phyloP scores from a whole-genome alignment of 1,139 yeast species.

The Zygoascus hellenicus region DNA sequence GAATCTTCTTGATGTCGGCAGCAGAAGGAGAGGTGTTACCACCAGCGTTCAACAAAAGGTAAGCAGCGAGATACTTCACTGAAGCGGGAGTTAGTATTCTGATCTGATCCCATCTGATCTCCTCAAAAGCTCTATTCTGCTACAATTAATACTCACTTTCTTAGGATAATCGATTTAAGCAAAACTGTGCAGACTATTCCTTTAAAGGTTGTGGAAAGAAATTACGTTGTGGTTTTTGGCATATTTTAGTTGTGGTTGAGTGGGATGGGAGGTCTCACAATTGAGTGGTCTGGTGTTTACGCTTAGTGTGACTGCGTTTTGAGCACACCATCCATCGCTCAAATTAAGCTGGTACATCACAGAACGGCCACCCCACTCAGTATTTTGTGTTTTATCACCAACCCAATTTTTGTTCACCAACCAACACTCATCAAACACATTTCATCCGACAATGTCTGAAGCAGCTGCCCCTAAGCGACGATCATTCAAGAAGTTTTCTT shows the following conservation, averaged over 20 bases:
- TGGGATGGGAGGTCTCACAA: neutral
- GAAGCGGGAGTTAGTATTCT: constrained; percentile 4
- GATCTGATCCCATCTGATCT: neutral
- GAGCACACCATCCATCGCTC: neutral
- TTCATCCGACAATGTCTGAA: constrained; percentile 18
- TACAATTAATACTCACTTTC: constrained; percentile 2
- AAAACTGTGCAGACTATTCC: constrained; percentile 51
- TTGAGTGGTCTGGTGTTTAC: constrained; percentile 3
- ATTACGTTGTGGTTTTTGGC: no score
- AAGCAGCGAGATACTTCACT: constrained; percentile 48
- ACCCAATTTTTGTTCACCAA: constrained; percentile 7
- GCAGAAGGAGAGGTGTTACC: constrained; percentile 75
- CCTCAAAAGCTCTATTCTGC: constrained; percentile 5
- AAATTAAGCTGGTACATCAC: constrained; percentile 2
- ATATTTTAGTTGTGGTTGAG: constrained; percentile 9
- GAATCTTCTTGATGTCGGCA: constrained; percentile 80
- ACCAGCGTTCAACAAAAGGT: constrained; percentile 43
- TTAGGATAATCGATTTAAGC: constrained; percentile 56
- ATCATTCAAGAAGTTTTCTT: constrained; percentile 96
- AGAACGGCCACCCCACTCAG: constrained; percentile 4
- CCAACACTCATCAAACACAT: constrained; percentile 2
- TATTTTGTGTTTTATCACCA: neutral
- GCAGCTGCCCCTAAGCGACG: constrained; percentile 39
- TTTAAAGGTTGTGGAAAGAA: constrained; percentile 27
- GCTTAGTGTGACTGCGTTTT: constrained; percentile 6